Conservation (phyloP, 2,329 filamentous ascomycete species). For the Pseudogymnoascus sp. region DNA sequence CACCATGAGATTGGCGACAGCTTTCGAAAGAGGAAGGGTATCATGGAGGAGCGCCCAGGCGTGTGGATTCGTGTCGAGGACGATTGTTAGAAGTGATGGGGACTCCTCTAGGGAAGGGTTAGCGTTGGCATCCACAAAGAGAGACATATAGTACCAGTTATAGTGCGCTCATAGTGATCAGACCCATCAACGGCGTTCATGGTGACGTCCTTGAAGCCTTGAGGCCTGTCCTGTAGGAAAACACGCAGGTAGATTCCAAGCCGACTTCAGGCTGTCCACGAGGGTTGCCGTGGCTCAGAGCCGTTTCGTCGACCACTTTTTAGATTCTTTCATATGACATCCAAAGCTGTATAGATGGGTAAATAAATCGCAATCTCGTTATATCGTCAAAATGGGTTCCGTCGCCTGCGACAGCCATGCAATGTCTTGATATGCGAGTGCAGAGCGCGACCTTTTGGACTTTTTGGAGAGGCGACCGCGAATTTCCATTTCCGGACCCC, state of each 20-base stretch:
- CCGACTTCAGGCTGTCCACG: background rate
- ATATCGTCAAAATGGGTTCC: background rate
- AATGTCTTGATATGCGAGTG: background rate
- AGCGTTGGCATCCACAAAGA: constrained; percentile 9
- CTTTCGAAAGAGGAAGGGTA: constrained; percentile 70
- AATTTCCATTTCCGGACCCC: constrained; percentile 7
- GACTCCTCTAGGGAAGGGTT: constrained; percentile 36
- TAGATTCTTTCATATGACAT: background rate
- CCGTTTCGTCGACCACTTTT: background rate
- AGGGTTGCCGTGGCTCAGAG: background rate
- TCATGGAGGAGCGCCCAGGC: constrained; percentile 76
- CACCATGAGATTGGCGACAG: constrained; percentile 82
- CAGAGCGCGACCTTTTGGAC: background rate
- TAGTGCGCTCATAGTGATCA: constrained; percentile 42
- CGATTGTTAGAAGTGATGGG: constrained; percentile 79
- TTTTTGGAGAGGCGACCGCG: constrained; percentile 5
- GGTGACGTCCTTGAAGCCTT: constrained; percentile 22
- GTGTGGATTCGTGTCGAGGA: constrained; percentile 93
- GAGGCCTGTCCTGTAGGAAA: background rate
- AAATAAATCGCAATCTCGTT: background rate
- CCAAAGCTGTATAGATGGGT: background rate
- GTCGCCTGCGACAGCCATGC: constrained; percentile 3
- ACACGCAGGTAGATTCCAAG: background rate
- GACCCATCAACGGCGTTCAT: constrained; percentile 61
- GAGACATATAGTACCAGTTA: constrained; percentile 32